Evolutionary conservation across 2,329 filamentous ascomycete genomes (phyloP).

Genomic region (Xylaria sp.): DNA sequence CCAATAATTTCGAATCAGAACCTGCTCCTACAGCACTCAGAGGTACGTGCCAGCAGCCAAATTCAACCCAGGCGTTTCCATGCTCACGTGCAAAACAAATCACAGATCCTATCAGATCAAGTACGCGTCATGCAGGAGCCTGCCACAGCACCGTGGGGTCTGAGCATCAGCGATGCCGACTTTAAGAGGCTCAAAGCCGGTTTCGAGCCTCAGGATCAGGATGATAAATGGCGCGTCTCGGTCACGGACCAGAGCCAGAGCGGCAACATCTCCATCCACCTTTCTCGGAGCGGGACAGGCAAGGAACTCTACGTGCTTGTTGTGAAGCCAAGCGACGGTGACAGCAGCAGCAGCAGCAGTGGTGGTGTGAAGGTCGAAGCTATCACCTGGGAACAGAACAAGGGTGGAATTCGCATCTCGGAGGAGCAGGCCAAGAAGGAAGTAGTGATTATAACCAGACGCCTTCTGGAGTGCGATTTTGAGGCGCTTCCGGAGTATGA

Average conservation of each 20-base stretch:
- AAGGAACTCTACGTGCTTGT: constrained; percentile 15
- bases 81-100: neutral
- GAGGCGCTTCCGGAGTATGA: constrained; percentile 16
- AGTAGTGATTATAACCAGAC: constrained; percentile 12
- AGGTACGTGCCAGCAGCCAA: neutral
- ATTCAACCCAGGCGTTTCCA: neutral
- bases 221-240: constrained; percentile 19
- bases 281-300: constrained; percentile 11
- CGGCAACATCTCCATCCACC: constrained; percentile 14
- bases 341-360: constrained; percentile 3
- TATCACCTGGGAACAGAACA: constrained; percentile 22
- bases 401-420: constrained; percentile 8
- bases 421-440: constrained; percentile 21
- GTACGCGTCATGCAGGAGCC: constrained; percentile 14
- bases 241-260: constrained; percentile 12
- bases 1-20: neutral
- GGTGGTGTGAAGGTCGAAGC: constrained; percentile 12
- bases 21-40: neutral
- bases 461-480: constrained; percentile 13
- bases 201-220: constrained; percentile 12
- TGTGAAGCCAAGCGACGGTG: constrained; percentile 3
- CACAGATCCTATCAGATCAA: neutral
- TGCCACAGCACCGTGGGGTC: constrained; percentile 14
- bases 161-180: constrained; percentile 19
- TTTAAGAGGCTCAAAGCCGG: constrained; percentile 18